These are phyloP conservation scores for Backusella circina DNA, from an alignment of 192 early-diverging fungal genomes.

Conservation along the genomic window DNA sequence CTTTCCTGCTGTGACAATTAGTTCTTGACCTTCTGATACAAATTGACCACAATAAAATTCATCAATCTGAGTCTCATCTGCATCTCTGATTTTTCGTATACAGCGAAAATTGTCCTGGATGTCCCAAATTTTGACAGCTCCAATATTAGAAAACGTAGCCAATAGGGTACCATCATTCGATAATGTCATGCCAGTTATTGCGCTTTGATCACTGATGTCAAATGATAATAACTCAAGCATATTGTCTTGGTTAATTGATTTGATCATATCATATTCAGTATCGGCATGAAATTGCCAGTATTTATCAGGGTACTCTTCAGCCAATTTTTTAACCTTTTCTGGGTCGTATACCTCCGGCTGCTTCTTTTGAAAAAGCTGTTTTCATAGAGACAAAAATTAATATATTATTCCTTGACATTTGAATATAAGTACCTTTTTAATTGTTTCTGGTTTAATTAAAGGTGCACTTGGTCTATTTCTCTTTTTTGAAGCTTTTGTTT, in stretches of 20 bases:
- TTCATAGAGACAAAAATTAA: neutral
- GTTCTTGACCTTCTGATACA: constrained; percentile 21
- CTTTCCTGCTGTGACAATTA: constrained; percentile 85
- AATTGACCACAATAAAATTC: constrained; percentile 89
- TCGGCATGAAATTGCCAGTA: constrained; percentile 58
- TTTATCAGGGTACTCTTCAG: constrained; percentile 55
- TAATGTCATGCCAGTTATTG: constrained; percentile 80
- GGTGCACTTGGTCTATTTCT: neutral
- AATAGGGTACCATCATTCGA: constrained; percentile 85
- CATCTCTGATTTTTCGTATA: constrained; percentile 72
- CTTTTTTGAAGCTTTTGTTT: neutral
- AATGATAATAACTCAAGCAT: constrained; percentile 60
- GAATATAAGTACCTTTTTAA: neutral
- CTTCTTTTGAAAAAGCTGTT: constrained; percentile 1
- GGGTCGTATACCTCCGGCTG: constrained; percentile 24
- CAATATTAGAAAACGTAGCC: constrained; percentile 81
- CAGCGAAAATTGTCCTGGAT: constrained; percentile 59
- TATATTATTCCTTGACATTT: neutral
- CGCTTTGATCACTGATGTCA: constrained; percentile 72
- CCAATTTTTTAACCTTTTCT: constrained; percentile 41
- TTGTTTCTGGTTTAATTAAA: neutral
- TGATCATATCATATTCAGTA: constrained; percentile 51
- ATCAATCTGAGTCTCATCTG: constrained; percentile 76
- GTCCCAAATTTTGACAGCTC: constrained; percentile 79
- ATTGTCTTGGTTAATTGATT: constrained; percentile 65